These are phyloP conservation scores for Chytriomyces sp. DNA, from an alignment of 192 early-diverging fungal genomes.

Conservation along the genomic window DNA sequence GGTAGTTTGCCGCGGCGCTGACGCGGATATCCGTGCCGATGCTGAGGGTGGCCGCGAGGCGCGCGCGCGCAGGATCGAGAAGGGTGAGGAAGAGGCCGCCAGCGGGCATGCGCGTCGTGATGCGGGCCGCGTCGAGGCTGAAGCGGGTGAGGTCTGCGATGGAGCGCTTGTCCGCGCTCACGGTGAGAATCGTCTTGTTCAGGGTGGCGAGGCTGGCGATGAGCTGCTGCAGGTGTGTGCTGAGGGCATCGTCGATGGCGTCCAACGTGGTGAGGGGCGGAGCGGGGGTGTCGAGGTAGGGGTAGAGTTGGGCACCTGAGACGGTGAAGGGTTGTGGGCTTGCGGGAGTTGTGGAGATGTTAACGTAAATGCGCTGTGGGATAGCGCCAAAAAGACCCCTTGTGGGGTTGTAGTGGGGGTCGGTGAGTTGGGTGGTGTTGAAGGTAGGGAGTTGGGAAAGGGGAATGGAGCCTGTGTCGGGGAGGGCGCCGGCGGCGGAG, in stretches of 20 bases:
- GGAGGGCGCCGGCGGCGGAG: background rate
- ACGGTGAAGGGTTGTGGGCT: background rate
- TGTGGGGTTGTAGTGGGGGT: background rate
- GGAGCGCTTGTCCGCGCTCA: slow-evolving; percentile 33
- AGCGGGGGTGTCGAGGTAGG: background rate
- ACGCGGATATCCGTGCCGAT: slow-evolving; percentile 54
- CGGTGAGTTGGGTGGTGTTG: background rate
- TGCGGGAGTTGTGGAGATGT: background rate
- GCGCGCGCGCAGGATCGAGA: slow-evolving; percentile 46
- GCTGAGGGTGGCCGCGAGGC: slow-evolving; percentile 51
- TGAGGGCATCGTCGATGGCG: slow-evolving; percentile 56
- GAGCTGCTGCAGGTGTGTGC: slow-evolving; percentile 34
- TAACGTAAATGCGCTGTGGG: background rate
- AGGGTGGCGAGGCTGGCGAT: slow-evolving; percentile 44
- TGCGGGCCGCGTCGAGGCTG: slow-evolving; percentile 8
- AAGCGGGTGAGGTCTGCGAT: slow-evolving; percentile 28
- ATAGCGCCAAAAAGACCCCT: background rate
- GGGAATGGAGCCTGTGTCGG: background rate
- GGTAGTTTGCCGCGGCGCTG: slow-evolving; percentile 48
- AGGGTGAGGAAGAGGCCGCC: slow-evolving; percentile 57
- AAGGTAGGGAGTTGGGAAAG: background rate
- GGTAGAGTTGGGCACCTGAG: background rate
- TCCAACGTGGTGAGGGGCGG: background rate
- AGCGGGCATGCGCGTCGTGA: slow-evolving; percentile 54
- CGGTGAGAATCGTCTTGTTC: slow-evolving; percentile 50